Percentiles rank a stretch among this genome's conserved stretches.
Evolutionary conservation across 176 grass and related monocot species (phyloP).

Genomic region (Oryza glaberrima): DNA sequence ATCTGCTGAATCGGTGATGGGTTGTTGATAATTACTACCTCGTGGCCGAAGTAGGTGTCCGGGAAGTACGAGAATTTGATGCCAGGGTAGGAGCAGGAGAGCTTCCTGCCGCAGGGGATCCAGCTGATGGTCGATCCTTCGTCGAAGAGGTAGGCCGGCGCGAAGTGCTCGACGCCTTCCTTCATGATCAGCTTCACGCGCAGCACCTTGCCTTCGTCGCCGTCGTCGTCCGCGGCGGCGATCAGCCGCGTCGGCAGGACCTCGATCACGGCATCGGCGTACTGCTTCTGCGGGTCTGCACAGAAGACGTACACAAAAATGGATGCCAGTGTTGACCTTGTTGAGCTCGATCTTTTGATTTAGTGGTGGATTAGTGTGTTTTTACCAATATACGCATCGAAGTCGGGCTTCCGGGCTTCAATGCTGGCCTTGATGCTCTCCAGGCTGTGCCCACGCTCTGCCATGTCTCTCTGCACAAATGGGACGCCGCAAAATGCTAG

Average conservation of each 20-base stretch:
- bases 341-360: not conserved
- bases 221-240: constrained; percentile 32
- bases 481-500: not conserved
- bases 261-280: constrained; percentile 50
- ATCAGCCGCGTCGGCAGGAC: constrained; percentile 55
- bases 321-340: too few species aligned
- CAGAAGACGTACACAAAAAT: not conserved
- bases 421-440: constrained; percentile 66
- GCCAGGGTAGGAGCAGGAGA: constrained; percentile 58
- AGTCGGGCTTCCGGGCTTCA: constrained; percentile 54
- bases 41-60: constrained; percentile 47
- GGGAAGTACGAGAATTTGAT: constrained; percentile 54
- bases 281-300: constrained; percentile 63
- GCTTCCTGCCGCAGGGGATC: constrained; percentile 60
- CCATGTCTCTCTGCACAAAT: constrained; percentile 55
- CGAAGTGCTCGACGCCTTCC: constrained; percentile 51
- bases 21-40: constrained; percentile 21
- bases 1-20: not conserved
- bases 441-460: constrained; percentile 58
- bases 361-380: not conserved
- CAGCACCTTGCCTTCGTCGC: constrained; percentile 48
- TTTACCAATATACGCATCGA: constrained; percentile 56
- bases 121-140: constrained; percentile 54
- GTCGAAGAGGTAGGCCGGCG: constrained; percentile 51
- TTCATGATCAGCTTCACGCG: constrained; percentile 54